Evolutionary conservation across 1,284 basidiomycete genomes (phyloP).

Genomic region (Veloboletus limbatus): DNA sequence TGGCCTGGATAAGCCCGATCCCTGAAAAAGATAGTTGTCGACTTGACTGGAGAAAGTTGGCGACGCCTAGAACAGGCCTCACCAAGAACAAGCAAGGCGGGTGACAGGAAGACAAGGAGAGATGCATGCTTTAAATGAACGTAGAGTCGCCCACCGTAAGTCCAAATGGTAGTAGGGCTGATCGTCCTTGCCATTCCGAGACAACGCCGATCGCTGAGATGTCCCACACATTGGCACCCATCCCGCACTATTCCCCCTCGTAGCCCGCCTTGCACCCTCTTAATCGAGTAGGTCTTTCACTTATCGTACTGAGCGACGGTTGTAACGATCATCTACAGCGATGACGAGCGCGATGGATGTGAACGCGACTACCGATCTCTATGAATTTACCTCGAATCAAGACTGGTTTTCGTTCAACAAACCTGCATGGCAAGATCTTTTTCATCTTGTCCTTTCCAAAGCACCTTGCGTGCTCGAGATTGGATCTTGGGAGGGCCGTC

Average conservation of each 20-base stretch:
- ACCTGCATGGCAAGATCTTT: slow-evolving; percentile 41
- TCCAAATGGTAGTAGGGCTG: slow-evolving; percentile 6
- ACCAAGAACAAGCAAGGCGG: background rate
- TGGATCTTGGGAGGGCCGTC: slow-evolving; percentile 64
- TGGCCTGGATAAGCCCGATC: background rate
- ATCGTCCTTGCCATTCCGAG: slow-evolving; percentile 3
- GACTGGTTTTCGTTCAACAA: slow-evolving; percentile 55
- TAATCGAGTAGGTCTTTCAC: slow-evolving; percentile 3
- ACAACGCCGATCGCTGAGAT: background rate
- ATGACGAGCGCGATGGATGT: slow-evolving; percentile 12
- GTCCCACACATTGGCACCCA: slow-evolving; percentile 20
- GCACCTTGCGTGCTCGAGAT: slow-evolving; percentile 52
- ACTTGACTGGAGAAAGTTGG: background rate
- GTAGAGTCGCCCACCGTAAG: background rate
- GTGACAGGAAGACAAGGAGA: background rate
- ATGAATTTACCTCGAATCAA: slow-evolving; percentile 49
- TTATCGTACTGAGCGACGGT: background rate
- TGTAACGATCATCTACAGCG: slow-evolving; percentile 9
- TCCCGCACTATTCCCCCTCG: background rate
- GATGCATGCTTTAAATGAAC: slow-evolving; percentile 3
- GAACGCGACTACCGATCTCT: slow-evolving; percentile 14
- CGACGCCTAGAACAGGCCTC: background rate
- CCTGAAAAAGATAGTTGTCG: background rate
- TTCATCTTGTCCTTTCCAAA: slow-evolving; percentile 37
- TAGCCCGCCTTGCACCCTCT: background rate